phyloP scores from a whole-genome alignment of 2,329 filamentous ascomycete species.

The Annulohypoxylon truncatum region DNA sequence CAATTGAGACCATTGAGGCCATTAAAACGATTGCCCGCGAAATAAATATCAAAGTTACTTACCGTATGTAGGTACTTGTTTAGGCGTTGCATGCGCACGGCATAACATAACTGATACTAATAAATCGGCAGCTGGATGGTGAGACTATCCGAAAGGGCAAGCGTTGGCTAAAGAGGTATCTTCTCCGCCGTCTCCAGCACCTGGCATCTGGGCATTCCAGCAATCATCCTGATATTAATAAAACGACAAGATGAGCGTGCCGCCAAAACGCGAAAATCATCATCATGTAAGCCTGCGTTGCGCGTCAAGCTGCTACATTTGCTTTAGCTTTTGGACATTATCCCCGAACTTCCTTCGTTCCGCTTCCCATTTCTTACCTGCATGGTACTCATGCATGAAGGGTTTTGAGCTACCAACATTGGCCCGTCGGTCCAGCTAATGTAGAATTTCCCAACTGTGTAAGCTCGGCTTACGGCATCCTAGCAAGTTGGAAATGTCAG shows the following conservation, averaged over 20 bases:
- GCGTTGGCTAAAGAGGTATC: conserved; percentile 26
- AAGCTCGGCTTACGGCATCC: conserved; percentile 37
- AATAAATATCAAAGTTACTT: conserved; percentile 15
- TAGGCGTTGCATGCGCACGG: conserved; percentile 9
- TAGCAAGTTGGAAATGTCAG: conserved; percentile 28
- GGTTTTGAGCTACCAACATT: conserved; percentile 34
- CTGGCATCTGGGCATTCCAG: neutral
- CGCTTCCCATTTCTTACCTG: conserved; percentile 36
- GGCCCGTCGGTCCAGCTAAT: conserved; percentile 21
- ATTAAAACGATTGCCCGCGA: conserved; percentile 5
- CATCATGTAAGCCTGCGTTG: conserved; percentile 35
- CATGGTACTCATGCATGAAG: conserved; percentile 36
- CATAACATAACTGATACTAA: conserved; percentile 15
- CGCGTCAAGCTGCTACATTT: conserved; percentile 34
- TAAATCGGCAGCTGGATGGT: conserved; percentile 15
- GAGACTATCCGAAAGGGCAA: conserved; percentile 25
- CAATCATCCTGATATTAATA: conserved; percentile 16
- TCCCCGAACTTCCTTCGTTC: conserved; percentile 27
- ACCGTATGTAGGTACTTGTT: conserved; percentile 2
- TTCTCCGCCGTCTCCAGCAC: conserved; percentile 12
- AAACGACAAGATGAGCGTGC: conserved; percentile 15
- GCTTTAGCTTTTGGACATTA: conserved; percentile 24
- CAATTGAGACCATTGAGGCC: neutral
- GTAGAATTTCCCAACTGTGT: conserved; percentile 12
- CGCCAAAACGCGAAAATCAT: conserved; percentile 28